A percentile compares a stretch with the other conserved stretches of the same genome.
These are phyloP conservation scores for Colletotrichum tabaci DNA, from an alignment of 2,329 filamentous ascomycete species.

Conservation along the genomic window DNA sequence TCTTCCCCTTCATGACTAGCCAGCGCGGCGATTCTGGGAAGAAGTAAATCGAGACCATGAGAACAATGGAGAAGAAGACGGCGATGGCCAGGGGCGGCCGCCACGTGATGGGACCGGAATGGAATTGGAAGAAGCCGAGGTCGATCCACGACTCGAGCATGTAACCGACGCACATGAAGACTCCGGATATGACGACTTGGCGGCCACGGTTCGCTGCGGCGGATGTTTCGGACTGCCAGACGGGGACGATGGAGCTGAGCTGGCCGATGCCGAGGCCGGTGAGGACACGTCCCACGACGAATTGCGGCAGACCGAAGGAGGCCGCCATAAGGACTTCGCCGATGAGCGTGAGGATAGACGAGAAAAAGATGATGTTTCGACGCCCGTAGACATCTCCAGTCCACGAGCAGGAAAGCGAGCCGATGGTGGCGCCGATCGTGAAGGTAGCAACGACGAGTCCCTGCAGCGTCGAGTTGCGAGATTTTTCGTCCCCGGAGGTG, in stretches of 20 bases:
- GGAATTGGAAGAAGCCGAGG: constrained; percentile 56
- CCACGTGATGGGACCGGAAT: constrained; percentile 48
- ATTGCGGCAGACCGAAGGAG: constrained; percentile 61
- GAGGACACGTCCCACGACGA: constrained; percentile 66
- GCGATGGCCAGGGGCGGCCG: constrained; percentile 56
- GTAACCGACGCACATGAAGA: constrained; percentile 41
- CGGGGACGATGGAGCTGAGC: constrained; percentile 57
- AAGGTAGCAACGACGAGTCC: constrained; percentile 55
- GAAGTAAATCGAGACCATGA: constrained; percentile 52
- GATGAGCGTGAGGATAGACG: constrained; percentile 64
- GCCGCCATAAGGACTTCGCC: constrained; percentile 64
- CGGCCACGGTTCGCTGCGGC: constrained; percentile 59
- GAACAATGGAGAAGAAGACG: constrained; percentile 49
- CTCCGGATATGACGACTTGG: constrained; percentile 53
- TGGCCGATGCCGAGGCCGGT: constrained; percentile 62
- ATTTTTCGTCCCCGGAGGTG: constrained; percentile 48
- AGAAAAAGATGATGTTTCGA: constrained; percentile 63
- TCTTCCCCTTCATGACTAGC: constrained; percentile 53
- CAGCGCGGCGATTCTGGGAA: constrained; percentile 56
- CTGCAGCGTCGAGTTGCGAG: constrained; percentile 53
- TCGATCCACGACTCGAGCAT: constrained; percentile 61
- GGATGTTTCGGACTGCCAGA: constrained; percentile 58
- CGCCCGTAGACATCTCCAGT: constrained; percentile 65
- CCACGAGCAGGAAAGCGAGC: constrained; percentile 52
- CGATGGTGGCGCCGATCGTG: constrained; percentile 55